Evolutionary conservation across 257 asterid species (phyloP).

Genomic region (Gentiana macrophylla): DNA sequence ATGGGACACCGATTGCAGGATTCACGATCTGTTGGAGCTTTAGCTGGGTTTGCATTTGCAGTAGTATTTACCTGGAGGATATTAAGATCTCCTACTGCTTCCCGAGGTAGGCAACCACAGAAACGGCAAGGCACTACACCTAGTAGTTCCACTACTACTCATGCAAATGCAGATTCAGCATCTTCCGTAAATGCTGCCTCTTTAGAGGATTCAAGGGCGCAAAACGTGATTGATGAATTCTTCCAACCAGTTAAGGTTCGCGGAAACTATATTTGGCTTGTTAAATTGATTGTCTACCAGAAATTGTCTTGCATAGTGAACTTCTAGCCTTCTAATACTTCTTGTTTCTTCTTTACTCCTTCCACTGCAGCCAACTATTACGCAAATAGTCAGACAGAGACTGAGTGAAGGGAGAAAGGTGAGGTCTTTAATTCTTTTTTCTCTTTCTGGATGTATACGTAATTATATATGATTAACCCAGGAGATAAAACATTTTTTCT

Average conservation of each 20-base stretch:
- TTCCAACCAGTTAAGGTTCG: constrained; percentile 71
- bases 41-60: constrained; percentile 80
- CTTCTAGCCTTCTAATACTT: not conserved
- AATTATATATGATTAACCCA: not conserved
- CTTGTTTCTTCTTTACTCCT: not conserved
- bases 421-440: constrained; percentile 3
- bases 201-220: constrained; percentile 48
- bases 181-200: constrained; percentile 30
- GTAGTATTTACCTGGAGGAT: constrained; percentile 83
- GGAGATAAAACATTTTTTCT: too few species aligned
- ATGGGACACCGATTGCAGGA: constrained; percentile 30
- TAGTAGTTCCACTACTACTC: constrained; percentile 44
- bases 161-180: constrained; percentile 24
- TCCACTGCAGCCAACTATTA: constrained; percentile 62
- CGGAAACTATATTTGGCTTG: not conserved
- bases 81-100: constrained; percentile 51
- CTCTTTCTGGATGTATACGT: too few species aligned
- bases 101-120: constrained; percentile 60
- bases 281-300: not conserved
- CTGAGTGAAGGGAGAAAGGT: constrained; percentile 94
- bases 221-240: constrained; percentile 73
- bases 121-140: constrained; percentile 15
- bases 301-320: too few species aligned
- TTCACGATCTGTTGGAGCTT: constrained; percentile 63
- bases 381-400: constrained; percentile 76